Base-by-base conservation (phyloP, 805 yeast species). In the Alloascoidea africana region DNA sequence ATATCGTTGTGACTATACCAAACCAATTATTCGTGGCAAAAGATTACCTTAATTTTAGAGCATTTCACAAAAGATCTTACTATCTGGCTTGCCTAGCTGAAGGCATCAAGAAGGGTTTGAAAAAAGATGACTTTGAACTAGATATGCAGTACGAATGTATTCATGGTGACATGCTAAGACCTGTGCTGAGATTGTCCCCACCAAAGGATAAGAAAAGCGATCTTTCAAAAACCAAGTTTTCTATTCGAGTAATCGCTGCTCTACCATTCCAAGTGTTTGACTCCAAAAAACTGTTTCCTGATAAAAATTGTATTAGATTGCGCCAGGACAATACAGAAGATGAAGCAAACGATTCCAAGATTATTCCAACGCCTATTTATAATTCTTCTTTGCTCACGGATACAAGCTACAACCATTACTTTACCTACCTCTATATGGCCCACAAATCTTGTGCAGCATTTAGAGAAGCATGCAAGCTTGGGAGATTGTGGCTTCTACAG, bases 31-130 rank as follows among this genome's bases (percentile, higher is more conserved):
- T 91, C 51, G 86, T 80, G 50, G 76, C 78, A 37, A 91, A 91
- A 59, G 98, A 91, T 55, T 84, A 77, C 50, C 63, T 89, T 48
- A 91, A 91, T 59, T 85, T 82, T 60, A 68, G 97, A 52, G 89
- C 91, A 32, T 61, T 85, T 40, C 86, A 89, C 60, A 91, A 91
- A 57, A 70, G 95, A 46, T 75, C 96, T 5, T 89, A 83, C 46
- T 91, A 86, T 51, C 47, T 86, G 39, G 89, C 95, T 1, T 79
- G 74, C 51, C 50, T 91, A 41, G 79, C 93, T 1, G 76, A 76
- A 36, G 65, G 73, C 39, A 60, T 87, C 44, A 65, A 69, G 32
- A 56, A 68, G 54, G 69, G 32, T 61, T 78, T 14, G 65, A 68
- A 42, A 68, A 67, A 37, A 19, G 46, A 65, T 70, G 44, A 65